Evolutionary conservation across 176 grass and related monocot species (phyloP), one percentile per base, ranked within the genome.

Genomic region (Poa annua): DNA sequence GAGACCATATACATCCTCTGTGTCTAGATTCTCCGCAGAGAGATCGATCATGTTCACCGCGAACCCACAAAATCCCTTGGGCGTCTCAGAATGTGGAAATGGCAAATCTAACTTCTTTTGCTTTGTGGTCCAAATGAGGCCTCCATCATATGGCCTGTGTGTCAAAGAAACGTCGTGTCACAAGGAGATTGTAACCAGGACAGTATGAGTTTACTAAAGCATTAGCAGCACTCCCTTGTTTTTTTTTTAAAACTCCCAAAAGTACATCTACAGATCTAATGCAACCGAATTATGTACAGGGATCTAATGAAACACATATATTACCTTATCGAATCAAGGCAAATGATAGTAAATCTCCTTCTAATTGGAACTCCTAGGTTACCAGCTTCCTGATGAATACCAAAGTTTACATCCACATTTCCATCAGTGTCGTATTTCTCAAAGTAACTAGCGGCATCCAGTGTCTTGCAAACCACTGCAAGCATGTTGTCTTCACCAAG

Each of bases 391-490:
- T 26, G 39, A 34, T 85, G 76, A 80, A 85, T 80, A 60, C 76
- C 84, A 62, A 61, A 85, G 26, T 2, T 13, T 49, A 45, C 20
- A 72, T 85, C 76, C 14, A 79, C 75, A 47, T 11, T 78, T 62
- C 84, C 84, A 72, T 72, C 42, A 49, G 41, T 22, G 44, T 51
- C 42, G 15, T 85, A 85, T 59, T 79, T 85, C 54, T 85, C 84
- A 20, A 85, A 62, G 39, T n/a, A 26, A 9, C 29, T 51, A n/a
- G 42, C 66, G 3, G 84, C 76, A 51, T 71, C 54, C 54, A 0
- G 15, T 49, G 84, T 80, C 66, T 72, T 85, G 84, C 84, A 85
- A 25, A 85, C 84, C 48, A 85, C 76, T 72, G 84, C 77, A 34
- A 85, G 76, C 84, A 85, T 85, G 76, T 39, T 57, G 24, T 79